A percentile compares a stretch with the other conserved stretches of the same genome.
These are phyloP conservation scores for Serendipita sp. DNA, from an alignment of 768 basidiomycete genomes.

Conservation along the genomic window DNA sequence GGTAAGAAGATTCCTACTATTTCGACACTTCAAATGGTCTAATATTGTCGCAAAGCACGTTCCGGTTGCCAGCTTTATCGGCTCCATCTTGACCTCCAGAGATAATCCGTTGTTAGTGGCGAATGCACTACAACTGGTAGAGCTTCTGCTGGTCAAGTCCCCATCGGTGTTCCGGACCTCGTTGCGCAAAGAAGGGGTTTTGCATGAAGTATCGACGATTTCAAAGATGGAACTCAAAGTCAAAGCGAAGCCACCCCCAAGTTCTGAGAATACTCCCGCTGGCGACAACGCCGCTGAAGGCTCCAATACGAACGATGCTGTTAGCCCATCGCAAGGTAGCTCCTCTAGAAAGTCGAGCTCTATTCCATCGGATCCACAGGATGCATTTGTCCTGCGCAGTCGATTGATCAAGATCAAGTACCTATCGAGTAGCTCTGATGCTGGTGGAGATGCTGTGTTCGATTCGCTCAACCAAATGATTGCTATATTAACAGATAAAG, in stretches of 20 bases:
- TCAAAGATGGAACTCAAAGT: slow-evolving; percentile 26
- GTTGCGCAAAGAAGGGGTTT: slow-evolving; percentile 88
- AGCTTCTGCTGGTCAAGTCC: slow-evolving; percentile 72
- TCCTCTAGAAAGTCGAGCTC: slow-evolving; percentile 36
- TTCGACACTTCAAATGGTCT: not conserved
- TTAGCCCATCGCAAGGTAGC: slow-evolving; percentile 13
- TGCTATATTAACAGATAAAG: slow-evolving; percentile 36
- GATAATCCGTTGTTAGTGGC: slow-evolving; percentile 80
- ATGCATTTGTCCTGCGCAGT: slow-evolving; percentile 83
- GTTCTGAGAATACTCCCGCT: slow-evolving; percentile 21
- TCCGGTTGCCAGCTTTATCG: slow-evolving; percentile 88
- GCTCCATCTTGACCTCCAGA: slow-evolving; percentile 80
- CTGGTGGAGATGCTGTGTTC: slow-evolving; percentile 45
- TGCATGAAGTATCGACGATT: slow-evolving; percentile 78
- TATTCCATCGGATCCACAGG: slow-evolving; percentile 62
- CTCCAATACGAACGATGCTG: not conserved
- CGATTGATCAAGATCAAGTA: slow-evolving; percentile 78
- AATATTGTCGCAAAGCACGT: slow-evolving; percentile 43
- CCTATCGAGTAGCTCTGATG: slow-evolving; percentile 24
- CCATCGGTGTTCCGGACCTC: slow-evolving; percentile 72
- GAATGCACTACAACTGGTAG: slow-evolving; percentile 83
- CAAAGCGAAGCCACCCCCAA: slow-evolving; percentile 22
- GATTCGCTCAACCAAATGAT: slow-evolving; percentile 39
- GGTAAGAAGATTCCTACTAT: slow-evolving; percentile 29
- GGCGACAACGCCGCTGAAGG: slow-evolving; percentile 16